These are phyloP conservation scores for Chaetomium strumarium DNA, from an alignment of 2,329 filamentous ascomycete species.

Conservation along the genomic window DNA sequence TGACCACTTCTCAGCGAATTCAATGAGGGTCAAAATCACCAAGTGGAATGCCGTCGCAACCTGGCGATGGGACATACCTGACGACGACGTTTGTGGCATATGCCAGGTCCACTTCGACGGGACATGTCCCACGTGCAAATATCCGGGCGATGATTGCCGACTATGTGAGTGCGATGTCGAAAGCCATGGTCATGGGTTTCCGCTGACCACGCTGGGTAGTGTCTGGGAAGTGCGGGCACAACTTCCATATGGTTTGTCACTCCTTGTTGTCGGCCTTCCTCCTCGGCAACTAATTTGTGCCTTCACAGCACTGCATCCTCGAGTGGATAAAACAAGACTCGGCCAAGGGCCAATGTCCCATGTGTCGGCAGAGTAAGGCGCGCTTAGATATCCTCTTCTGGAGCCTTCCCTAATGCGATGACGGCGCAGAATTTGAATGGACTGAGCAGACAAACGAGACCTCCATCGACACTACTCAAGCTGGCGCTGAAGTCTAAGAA, in stretches of 20 bases:
- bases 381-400: background rate
- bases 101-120: slow-evolving; percentile 97
- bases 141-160: slow-evolving; percentile 91
- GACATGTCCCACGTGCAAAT: slow-evolving; percentile 97
- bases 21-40: slow-evolving; percentile 93
- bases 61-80: slow-evolving; percentile 96
- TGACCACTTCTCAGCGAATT: background rate
- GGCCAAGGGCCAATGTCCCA: slow-evolving; percentile 89
- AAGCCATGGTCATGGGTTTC: background rate
- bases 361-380: slow-evolving; percentile 84
- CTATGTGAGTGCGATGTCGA: slow-evolving; percentile 57
- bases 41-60: slow-evolving; percentile 92
- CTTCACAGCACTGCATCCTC: slow-evolving; percentile 82
- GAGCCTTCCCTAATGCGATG: background rate
- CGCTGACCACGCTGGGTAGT: slow-evolving; percentile 46
- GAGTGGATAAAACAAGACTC: slow-evolving; percentile 96
- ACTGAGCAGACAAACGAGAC: slow-evolving; percentile 23
- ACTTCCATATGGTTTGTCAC: slow-evolving; percentile 79
- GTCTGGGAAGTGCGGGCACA: slow-evolving; percentile 93
- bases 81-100: slow-evolving; percentile 97
- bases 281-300: slow-evolving; percentile 5
- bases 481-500: background rate
- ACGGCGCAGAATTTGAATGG: slow-evolving; percentile 31
- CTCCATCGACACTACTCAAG: slow-evolving; percentile 15
- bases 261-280: no score